phyloP scores from a whole-genome alignment of 768 basidiomycete genomes.

The Suillus cothurnatus region DNA sequence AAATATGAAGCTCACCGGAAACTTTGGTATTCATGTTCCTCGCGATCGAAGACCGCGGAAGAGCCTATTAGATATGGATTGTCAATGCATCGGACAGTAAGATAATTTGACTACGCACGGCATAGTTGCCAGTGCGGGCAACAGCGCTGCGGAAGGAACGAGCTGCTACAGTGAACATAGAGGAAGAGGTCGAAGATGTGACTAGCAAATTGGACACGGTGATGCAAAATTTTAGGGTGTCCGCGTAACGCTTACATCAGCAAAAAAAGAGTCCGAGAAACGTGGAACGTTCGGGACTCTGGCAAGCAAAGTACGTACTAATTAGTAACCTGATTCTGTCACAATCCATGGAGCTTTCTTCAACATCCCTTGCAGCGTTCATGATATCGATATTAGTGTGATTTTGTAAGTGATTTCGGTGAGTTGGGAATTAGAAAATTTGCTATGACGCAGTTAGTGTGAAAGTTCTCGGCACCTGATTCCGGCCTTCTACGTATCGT shows the following conservation, averaged over 20 bases:
- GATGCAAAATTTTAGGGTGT: slow-evolving; percentile 47
- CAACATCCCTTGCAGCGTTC: too few relatives aligned
- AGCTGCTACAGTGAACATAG: slow-evolving; percentile 73
- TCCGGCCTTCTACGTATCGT: neutral
- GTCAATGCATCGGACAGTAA: slow-evolving; percentile 5
- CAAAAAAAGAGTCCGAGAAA: slow-evolving; percentile 1
- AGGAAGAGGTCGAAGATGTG: slow-evolving; percentile 46
- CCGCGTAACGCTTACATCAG: slow-evolving; percentile 25
- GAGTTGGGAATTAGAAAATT: too few relatives aligned
- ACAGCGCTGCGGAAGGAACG: slow-evolving; percentile 63
- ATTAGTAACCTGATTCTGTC: neutral
- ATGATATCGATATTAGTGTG: too few relatives aligned
- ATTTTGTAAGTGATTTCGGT: neutral
- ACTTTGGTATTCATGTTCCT: slow-evolving; percentile 97
- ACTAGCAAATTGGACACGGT: slow-evolving; percentile 32
- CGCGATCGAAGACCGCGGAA: slow-evolving; percentile 74
- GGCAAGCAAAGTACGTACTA: neutral
- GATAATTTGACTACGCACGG: slow-evolving; percentile 42
- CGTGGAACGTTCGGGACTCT: slow-evolving; percentile 18
- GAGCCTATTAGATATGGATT: slow-evolving; percentile 43
- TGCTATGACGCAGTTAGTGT: neutral
- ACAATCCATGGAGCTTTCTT: neutral
- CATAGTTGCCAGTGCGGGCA: slow-evolving; percentile 63
- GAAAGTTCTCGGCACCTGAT: neutral
- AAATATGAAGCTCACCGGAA: slow-evolving; percentile 54